phyloP scores from a whole-genome alignment of 2,329 filamentous ascomycete genomes.

The Didymella sp. region DNA sequence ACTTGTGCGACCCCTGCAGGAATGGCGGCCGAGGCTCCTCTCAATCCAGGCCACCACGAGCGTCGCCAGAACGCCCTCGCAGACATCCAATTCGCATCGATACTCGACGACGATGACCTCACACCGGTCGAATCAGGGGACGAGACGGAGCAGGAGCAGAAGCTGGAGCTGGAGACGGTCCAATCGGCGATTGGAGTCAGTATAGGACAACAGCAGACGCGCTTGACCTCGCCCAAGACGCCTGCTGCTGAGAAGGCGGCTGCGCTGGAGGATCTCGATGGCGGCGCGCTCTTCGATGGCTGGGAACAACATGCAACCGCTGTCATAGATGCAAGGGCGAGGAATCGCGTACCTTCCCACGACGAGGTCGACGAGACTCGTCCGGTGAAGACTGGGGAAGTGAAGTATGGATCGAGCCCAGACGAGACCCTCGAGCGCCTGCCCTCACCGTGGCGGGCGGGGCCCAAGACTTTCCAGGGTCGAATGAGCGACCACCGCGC shows the following conservation, averaged over 20 bases:
- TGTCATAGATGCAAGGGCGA: slow-evolving; percentile 9
- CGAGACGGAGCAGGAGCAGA: slow-evolving; percentile 42
- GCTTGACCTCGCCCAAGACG: slow-evolving; percentile 63
- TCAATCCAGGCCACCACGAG: slow-evolving; percentile 7
- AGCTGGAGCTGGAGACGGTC: slow-evolving; percentile 49
- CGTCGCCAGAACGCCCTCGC: slow-evolving; percentile 50
- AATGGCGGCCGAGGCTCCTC: slow-evolving; percentile 11
- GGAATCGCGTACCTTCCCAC: background rate
- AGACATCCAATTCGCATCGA: slow-evolving; percentile 51
- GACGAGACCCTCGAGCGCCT: slow-evolving; percentile 36
- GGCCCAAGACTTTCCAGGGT: slow-evolving; percentile 46
- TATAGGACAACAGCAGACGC: slow-evolving; percentile 64
- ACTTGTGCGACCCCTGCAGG: slow-evolving; percentile 32
- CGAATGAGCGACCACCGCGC: slow-evolving; percentile 47
- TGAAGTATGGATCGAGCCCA: slow-evolving; percentile 14
- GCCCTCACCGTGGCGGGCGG: slow-evolving; percentile 57
- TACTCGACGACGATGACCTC: slow-evolving; percentile 48
- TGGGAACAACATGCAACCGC: slow-evolving; percentile 37
- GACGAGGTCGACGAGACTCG: slow-evolving; percentile 8
- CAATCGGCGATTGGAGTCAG: slow-evolving; percentile 63
- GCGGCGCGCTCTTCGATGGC: slow-evolving; percentile 58
- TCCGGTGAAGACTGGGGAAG: slow-evolving; percentile 2
- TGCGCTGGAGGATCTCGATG: slow-evolving; percentile 56
- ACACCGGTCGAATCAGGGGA: slow-evolving; percentile 55
- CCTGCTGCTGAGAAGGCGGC: slow-evolving; percentile 66